These are phyloP conservation scores for Micractinium conductrix DNA, from an alignment of 139 green algal species.

Conservation along the genomic window DNA sequence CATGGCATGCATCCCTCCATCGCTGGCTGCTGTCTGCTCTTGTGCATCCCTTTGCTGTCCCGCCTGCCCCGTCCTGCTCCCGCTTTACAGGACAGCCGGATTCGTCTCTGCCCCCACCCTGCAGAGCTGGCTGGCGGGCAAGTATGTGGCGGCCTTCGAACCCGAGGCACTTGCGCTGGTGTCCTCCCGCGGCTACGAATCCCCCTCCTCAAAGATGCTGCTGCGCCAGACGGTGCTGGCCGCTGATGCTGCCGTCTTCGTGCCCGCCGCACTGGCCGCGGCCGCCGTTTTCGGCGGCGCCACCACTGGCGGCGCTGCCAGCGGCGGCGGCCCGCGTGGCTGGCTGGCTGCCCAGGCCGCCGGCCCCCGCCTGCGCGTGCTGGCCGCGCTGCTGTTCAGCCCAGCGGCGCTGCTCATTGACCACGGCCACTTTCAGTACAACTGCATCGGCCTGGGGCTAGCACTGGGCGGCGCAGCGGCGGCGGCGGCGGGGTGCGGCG, in stretches of 20 bases:
- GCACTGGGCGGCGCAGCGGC: conserved; percentile 64
- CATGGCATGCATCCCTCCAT: not conserved
- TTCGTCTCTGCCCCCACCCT: not conserved
- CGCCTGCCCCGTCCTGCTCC: not conserved
- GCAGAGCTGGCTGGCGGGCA: conserved; percentile 85
- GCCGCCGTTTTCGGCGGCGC: conserved; percentile 32
- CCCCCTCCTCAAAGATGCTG: conserved; percentile 72
- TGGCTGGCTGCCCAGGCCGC: no score
- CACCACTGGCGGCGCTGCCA: not conserved
- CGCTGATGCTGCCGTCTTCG: conserved; percentile 85
- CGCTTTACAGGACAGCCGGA: not conserved
- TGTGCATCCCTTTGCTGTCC: no score
- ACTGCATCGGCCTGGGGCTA: conserved; percentile 90
- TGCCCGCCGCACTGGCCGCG: conserved; percentile 73
- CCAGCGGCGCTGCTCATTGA: conserved; percentile 91
- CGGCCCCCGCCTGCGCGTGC: not conserved
- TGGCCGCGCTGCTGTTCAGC: conserved; percentile 76
- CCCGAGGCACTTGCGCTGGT: conserved; percentile 77
- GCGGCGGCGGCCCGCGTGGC: no score
- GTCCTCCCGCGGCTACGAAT: conserved; percentile 84
- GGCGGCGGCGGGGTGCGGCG: conserved; percentile 39
- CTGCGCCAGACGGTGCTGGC: conserved; percentile 89
- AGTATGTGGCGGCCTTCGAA: conserved; percentile 72
- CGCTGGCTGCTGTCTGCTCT: not conserved
- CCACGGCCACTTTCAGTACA: conserved; percentile 99